Percentiles rank a stretch among this genome's conserved stretches.
These are phyloP conservation scores for Fusarium cicatricum DNA, from an alignment of 2,329 filamentous ascomycete species.

Conservation along the genomic window DNA sequence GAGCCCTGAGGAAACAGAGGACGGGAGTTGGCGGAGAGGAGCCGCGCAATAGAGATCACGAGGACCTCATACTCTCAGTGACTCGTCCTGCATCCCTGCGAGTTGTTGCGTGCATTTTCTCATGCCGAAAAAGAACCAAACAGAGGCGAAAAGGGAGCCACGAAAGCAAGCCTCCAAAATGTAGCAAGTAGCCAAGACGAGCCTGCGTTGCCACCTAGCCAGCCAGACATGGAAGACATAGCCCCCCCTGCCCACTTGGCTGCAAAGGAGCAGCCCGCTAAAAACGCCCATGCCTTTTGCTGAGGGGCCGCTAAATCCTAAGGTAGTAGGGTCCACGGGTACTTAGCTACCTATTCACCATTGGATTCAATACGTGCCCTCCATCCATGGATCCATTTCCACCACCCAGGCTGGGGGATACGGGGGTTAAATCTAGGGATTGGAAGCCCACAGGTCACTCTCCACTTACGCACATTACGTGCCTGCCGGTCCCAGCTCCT, in stretches of 20 bases:
- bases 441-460: slow-evolving; percentile 8
- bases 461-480: slow-evolving; percentile 22
- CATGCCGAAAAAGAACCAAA: slow-evolving; percentile 2
- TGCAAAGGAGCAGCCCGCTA: not conserved
- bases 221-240: not conserved
- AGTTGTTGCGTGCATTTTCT: slow-evolving; percentile 1
- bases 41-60: too few relatives aligned
- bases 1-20: too few relatives aligned
- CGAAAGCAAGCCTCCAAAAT: slow-evolving; percentile 4
- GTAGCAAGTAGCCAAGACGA: not conserved
- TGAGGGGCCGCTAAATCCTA: slow-evolving; percentile 7
- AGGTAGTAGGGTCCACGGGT: too few relatives aligned
- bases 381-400: too few relatives aligned
- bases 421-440: not conserved
- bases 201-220: not conserved
- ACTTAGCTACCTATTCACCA: too few relatives aligned
- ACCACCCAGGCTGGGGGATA: too few relatives aligned
- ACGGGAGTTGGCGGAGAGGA: too few relatives aligned
- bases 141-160: not conserved
- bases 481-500: too few relatives aligned
- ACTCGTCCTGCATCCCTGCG: too few relatives aligned
- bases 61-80: too few relatives aligned
- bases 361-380: too few relatives aligned
- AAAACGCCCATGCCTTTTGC: slow-evolving; percentile 5
- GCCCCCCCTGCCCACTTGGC: not conserved